These are phyloP conservation scores for Fusarium pseudocircinatum DNA, from an alignment of 2,329 filamentous ascomycete species.

Conservation along the genomic window DNA sequence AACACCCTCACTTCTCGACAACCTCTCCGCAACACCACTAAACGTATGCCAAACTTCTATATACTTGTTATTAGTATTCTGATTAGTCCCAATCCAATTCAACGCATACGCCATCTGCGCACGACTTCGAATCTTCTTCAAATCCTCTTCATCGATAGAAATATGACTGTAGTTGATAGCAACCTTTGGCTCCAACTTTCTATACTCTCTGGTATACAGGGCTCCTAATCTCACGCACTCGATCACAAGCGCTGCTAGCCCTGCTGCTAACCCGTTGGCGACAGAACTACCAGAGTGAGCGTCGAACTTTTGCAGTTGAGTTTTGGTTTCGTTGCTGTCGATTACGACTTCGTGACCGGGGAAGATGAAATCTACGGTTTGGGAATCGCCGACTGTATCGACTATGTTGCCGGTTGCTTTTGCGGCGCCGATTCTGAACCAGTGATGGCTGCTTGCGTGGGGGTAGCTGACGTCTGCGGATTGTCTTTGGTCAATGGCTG, in stretches of 20 bases:
- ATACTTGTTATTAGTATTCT: not conserved
- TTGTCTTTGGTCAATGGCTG: not conserved
- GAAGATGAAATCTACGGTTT: not conserved
- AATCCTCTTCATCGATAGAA: not conserved
- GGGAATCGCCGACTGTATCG: not conserved
- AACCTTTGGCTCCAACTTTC: not conserved
- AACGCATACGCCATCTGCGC: not conserved
- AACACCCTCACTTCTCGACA: not conserved
- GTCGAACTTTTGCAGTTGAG: not conserved
- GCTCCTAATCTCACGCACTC: not conserved
- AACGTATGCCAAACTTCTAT: not conserved
- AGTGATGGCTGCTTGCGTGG: not conserved
- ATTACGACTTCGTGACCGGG: not conserved
- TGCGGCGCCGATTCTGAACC: conserved; percentile 21
- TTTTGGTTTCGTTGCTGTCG: not conserved
- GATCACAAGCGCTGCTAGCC: conserved; percentile 6
- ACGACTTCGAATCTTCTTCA: not conserved
- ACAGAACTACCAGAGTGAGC: conserved; percentile 10
- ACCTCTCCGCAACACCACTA: not conserved
- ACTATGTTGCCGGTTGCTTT: conserved; percentile 7
- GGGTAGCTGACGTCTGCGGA: conserved; percentile 8
- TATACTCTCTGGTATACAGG: not conserved
- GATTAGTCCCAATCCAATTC: not conserved
- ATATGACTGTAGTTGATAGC: not conserved
- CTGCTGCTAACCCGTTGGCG: not conserved